Percentiles rank a stretch among this genome's conserved stretches.
Conservation (phyloP, 805 yeast species). For the Ogataea naganishii region DNA sequence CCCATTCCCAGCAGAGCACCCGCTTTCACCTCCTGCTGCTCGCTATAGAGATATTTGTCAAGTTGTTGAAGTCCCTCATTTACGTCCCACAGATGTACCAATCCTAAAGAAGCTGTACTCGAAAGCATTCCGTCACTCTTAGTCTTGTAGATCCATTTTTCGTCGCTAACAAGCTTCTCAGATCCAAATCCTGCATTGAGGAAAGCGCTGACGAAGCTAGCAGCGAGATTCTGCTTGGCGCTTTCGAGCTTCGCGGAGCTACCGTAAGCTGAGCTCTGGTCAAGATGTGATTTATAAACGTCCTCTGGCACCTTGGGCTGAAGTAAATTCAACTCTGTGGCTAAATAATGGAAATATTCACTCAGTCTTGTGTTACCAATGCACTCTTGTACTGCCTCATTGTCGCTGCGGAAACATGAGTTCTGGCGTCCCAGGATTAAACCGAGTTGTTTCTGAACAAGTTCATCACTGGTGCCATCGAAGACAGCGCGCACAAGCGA, state of each 20-base stretch:
- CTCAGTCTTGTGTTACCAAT: slow-evolving; percentile 72
- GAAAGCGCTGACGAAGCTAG: slow-evolving; percentile 89
- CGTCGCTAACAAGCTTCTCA: slow-evolving; percentile 73
- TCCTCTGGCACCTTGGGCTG: slow-evolving; percentile 95
- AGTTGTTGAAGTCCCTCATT: slow-evolving; percentile 83
- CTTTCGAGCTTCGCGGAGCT: slow-evolving; percentile 63
- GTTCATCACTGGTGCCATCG: slow-evolving; percentile 64
- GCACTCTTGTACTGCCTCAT: slow-evolving; percentile 72
- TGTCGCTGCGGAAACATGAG: slow-evolving; percentile 63
- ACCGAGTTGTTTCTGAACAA: slow-evolving; percentile 83
- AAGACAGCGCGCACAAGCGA: slow-evolving; percentile 71
- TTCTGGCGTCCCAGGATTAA: slow-evolving; percentile 83
- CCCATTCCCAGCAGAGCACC: slow-evolving; percentile 97
- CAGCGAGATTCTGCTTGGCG: slow-evolving; percentile 90
- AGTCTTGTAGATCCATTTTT: slow-evolving; percentile 81
- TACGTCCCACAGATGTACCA: slow-evolving; percentile 85
- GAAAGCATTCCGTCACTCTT: slow-evolving; percentile 88
- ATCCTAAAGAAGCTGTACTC: slow-evolving; percentile 86
- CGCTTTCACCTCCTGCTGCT: slow-evolving; percentile 83
- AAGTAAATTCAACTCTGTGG: slow-evolving; percentile 77
- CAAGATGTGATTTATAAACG: slow-evolving; percentile 84
- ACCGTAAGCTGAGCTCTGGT: slow-evolving; percentile 52
- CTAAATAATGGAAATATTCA: slow-evolving; percentile 72
- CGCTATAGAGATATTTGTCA: slow-evolving; percentile 81
- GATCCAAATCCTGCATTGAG: slow-evolving; percentile 85